Conservation (phyloP, 108 stramenopile species). For the Cyclotella baltica region DNA sequence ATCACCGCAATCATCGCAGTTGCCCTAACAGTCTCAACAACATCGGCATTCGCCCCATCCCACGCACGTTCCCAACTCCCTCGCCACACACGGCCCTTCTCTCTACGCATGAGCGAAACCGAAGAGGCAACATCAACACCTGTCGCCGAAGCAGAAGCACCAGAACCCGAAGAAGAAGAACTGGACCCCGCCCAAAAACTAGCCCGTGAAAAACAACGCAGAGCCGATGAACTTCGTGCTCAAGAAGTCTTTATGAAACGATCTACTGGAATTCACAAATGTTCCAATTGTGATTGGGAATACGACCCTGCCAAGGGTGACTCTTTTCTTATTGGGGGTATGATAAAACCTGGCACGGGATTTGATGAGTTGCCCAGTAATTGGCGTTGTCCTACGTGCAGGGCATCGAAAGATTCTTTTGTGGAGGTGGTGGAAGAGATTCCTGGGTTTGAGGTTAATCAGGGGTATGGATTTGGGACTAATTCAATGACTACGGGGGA, state of each 20-base stretch:
- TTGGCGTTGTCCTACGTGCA: constrained; percentile 93
- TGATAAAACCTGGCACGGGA: constrained; percentile 83
- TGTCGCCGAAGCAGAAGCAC: constrained; percentile 2
- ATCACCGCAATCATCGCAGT: constrained; percentile 17
- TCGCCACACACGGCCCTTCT: constrained; percentile 1
- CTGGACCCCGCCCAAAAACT: constrained; percentile 61
- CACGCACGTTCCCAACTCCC: not conserved
- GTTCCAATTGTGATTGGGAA: constrained; percentile 90
- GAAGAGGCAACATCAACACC: constrained; percentile 37
- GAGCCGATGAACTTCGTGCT: constrained; percentile 79
- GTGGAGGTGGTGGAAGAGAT: constrained; percentile 89
- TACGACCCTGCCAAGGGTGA: constrained; percentile 87
- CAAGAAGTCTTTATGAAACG: constrained; percentile 94
- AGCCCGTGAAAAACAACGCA: constrained; percentile 62
- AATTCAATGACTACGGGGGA: constrained; percentile 90
- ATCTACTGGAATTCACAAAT: constrained; percentile 82
- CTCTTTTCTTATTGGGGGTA: constrained; percentile 83
- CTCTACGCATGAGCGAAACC: constrained; percentile 49
- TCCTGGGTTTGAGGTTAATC: constrained; percentile 95
- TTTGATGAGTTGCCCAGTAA: constrained; percentile 87
- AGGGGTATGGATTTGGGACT: constrained; percentile 92
- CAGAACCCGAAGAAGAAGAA: constrained; percentile 24
- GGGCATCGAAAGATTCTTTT: constrained; percentile 89
- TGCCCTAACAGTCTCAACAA: not conserved
- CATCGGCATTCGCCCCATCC: constrained; percentile 5